Evolutionary conservation across 140 eudicot species (phyloP), one percentile per base, ranked within the genome.

Genomic region (Flaveria floridana): DNA sequence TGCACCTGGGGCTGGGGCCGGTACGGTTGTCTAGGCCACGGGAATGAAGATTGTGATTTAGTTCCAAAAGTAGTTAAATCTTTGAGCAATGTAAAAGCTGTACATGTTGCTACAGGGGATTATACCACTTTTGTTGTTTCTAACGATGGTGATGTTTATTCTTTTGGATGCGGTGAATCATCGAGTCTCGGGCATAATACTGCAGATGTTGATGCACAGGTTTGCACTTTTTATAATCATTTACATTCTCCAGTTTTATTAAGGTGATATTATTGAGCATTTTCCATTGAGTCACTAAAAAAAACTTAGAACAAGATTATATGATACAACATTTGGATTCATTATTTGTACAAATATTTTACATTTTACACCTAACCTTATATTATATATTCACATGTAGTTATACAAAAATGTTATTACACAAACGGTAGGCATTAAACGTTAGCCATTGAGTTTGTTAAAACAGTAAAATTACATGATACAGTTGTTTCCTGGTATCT

Each of bases 1-100:
- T 94, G 97, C 80, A 94, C 99, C 3, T 90, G 99, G 99, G 97
- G 97, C 25, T 86, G 96, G 97, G 97, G 95, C 6, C 92, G 99
- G 57, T 88, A 94, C 62, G 99, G 97, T 21, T 93, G 98, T 80
- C 76, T 93, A 78, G 98, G 98, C 25, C 98, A 93, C 66, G 98
- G 98, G 15, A 90, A 90, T 39, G 98, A 90, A 81, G 97, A 93
- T 48, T 88, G 93, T 79, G 96, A 90, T 82, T 85, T 88, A 2
- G 93, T 82, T 46, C 97, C 98, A n/a, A 90, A 89, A 78, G 97
- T 93, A 47, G 96, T 93, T 34, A 94, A 90, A 64, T 83, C 88
- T 48, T 82, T 94, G 56, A 86, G 81, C 81, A 50, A 81, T 70
- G 88, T 94, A 26, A 94, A 90, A 86, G 99, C 97, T 39, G 86